phyloP scores from a whole-genome alignment of 106 monocot species.

The Apostasia ramifera region DNA sequence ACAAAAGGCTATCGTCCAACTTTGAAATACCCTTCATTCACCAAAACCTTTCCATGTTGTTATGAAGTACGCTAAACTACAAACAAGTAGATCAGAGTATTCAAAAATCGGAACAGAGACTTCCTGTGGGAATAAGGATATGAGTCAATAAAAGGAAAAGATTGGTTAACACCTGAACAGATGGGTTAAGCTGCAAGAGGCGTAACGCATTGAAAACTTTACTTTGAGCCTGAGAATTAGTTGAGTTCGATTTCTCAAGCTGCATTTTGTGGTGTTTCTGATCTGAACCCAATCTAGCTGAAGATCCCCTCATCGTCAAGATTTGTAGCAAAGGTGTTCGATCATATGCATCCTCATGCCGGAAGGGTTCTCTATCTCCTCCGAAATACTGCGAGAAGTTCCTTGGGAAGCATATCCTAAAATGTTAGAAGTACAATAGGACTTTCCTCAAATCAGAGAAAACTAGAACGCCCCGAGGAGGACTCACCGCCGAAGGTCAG shows the following conservation, averaged over 20 bases:
- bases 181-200: not conserved
- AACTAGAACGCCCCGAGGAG: not conserved
- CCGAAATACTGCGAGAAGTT: not conserved
- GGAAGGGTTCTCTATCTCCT: not conserved
- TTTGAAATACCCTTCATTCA: too few relatives aligned
- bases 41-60: too few relatives aligned
- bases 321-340: not conserved
- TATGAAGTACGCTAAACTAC: too few relatives aligned
- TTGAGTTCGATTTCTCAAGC: not conserved
- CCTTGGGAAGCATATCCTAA: not conserved
- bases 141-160: not conserved
- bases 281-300: not conserved
- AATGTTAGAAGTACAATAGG: not conserved
- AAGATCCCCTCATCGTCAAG: not conserved
- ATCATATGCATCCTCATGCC: not conserved
- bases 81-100: too few relatives aligned
- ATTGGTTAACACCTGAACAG: not conserved
- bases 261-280: not conserved
- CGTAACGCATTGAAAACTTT: slow-evolving; percentile 4
- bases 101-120: not conserved
- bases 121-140: not conserved
- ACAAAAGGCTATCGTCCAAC: not conserved
- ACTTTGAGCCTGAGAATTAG: not conserved
- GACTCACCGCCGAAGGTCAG: slow-evolving; percentile 40
- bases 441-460: not conserved